Percentiles rank a stretch among this genome's conserved stretches.
These are phyloP conservation scores for Immersiella caudata DNA, from an alignment of 495 filamentous ascomycete species.

Conservation along the genomic window DNA sequence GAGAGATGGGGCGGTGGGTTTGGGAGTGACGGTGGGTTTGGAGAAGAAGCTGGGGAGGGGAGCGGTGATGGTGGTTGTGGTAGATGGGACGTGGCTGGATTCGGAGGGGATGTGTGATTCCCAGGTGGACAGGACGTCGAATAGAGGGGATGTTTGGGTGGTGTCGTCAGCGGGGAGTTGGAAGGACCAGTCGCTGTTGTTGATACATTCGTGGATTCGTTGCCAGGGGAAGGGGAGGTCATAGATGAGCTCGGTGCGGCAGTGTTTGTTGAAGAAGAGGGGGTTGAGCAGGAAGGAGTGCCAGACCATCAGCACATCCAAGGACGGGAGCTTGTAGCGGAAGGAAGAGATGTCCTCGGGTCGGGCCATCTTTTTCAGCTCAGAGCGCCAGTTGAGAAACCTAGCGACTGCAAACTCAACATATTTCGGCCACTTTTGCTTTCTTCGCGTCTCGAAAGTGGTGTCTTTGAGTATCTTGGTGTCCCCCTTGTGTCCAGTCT, in stretches of 20 bases:
- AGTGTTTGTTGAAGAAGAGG: constrained; percentile 12
- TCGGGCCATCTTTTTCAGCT: not conserved
- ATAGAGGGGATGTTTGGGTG: not conserved
- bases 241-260: constrained; percentile 5
- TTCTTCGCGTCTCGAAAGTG: constrained; percentile 3
- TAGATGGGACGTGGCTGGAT: not conserved
- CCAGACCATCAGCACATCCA: constrained; percentile 21
- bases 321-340: not conserved
- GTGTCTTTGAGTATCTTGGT: constrained; percentile 14
- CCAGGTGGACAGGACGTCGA: constrained; percentile 7
- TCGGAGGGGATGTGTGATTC: not conserved
- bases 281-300: constrained; percentile 20
- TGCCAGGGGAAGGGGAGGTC: constrained; percentile 4
- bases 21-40: not conserved
- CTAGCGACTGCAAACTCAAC: constrained; percentile 18
- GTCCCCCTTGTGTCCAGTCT: constrained; percentile 11
- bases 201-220: not conserved
- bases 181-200: constrained; percentile 13
- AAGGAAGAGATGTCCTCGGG: constrained; percentile 1
- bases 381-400: constrained; percentile 3
- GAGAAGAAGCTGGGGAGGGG: not conserved
- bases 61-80: not conserved
- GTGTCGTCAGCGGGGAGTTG: not conserved
- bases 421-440: constrained; percentile 16
- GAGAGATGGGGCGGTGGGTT: not conserved